Base-by-base conservation (phyloP, 2,329 filamentous ascomycete genomes). In the Claviceps quebecensis region DNA sequence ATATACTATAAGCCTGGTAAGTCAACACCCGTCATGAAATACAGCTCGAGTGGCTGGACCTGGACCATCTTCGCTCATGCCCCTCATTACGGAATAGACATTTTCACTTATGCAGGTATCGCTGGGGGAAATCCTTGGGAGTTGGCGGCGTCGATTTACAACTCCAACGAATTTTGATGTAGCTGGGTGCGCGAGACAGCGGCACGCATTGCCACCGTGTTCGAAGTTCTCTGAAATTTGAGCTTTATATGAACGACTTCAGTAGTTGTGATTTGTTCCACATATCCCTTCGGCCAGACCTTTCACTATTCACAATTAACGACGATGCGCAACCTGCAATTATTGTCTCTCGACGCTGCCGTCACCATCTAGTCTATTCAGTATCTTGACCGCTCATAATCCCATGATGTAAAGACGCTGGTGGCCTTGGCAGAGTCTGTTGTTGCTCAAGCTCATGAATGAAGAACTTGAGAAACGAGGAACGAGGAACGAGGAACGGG, bases 1-100 rank as follows among this genome's bases (percentile, higher is more conserved):
- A 81, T 93, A 48, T 91, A 87, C 63, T 95, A 94, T 69, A 94
- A 94, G 61, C 77, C 77, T 58, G 83, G 84, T 75, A 63, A 72
- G 64, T 78, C 5, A 17, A 37, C 9, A 13, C 40, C 16, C 16
- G 4, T 38, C 22, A 22, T 41, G 37, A 22, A 22, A 22, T 23
- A 13, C 26, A 4, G 23, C 37, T 7, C 7, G 11, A 11, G 9
- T 26, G 11, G 26, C 34, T 34, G 13, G 5, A 45, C 5, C 3
- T 8, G 34, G 22, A 5, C 4, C 8, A 11, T 16, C 9, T 39
- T 19, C 16, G 22, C 34, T 36, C 4, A 45, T 56, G 58, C 13
- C 7, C 29, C 41, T 36, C 49, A 37, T 26, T 14, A 26, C 45
- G 39, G 40, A 5, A 36, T 50, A 81, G 83, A 87, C 70, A 81